phyloP scores from a whole-genome alignment of 331 rosid species.

The Rosa hybrid region DNA sequence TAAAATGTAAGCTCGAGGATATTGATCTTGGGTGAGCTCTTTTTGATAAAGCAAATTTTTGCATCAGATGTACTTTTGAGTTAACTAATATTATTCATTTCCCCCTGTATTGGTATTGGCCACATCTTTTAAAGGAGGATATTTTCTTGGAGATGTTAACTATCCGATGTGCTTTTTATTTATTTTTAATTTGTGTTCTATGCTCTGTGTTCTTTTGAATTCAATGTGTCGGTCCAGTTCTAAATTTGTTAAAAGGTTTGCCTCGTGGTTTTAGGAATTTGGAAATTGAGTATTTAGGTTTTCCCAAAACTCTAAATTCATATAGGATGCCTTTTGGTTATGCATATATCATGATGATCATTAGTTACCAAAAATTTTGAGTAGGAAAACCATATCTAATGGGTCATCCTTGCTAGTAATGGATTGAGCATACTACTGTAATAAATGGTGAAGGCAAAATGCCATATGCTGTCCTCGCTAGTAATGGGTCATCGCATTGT shows the following conservation, averaged over 20 bases:
- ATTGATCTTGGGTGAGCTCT: not conserved
- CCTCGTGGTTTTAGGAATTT: not conserved
- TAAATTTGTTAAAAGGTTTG: not conserved
- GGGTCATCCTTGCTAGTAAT: not conserved
- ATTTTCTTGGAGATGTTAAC: not conserved
- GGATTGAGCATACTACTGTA: not conserved
- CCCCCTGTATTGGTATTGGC: not conserved
- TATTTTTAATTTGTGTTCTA: not conserved
- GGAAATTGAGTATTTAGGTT: not conserved
- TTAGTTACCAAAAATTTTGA: not conserved
- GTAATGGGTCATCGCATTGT: not conserved
- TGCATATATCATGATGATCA: not conserved
- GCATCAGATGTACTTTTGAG: not conserved
- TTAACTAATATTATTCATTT: not conserved
- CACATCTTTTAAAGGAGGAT: not conserved
- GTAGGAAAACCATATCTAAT: not conserved
- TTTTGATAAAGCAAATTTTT: not conserved
- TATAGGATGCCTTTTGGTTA: not conserved
- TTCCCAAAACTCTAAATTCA: not conserved
- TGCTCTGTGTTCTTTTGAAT: not conserved
- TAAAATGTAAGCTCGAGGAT: not conserved
- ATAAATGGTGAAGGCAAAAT: not conserved
- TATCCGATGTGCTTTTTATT: not conserved
- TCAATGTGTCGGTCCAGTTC: not conserved
- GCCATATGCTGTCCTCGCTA: not conserved